Evolutionary conservation across 169 alveolate species (phyloP).

Genomic region (Cryptosporidium felis): DNA sequence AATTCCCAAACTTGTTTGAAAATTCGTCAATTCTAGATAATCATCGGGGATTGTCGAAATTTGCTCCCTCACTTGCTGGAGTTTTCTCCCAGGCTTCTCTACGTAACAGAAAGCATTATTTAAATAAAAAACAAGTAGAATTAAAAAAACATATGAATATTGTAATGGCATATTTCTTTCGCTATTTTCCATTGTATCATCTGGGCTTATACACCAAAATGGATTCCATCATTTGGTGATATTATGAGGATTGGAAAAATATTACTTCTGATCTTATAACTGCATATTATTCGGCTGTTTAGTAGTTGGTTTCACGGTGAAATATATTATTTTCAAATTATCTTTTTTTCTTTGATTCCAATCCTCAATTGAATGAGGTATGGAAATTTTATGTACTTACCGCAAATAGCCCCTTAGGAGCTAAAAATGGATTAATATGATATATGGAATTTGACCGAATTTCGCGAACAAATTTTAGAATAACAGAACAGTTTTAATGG

Average conservation of each 20-base stretch:
- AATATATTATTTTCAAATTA: constrained; percentile 16
- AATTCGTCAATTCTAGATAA: background rate
- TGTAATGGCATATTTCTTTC: too few species aligned
- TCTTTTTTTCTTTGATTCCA: constrained; percentile 25
- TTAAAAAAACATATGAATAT: too few species aligned
- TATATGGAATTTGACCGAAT: too few species aligned
- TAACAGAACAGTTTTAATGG: too few species aligned
- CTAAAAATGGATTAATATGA: too few species aligned
- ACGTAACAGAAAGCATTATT: background rate
- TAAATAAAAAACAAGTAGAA: too few species aligned
- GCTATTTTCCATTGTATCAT: background rate
- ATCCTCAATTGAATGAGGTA: constrained; percentile 4
- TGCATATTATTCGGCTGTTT: background rate
- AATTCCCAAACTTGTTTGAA: background rate
- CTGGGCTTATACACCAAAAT: background rate
- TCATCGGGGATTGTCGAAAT: constrained; percentile 26
- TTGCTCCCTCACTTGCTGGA: constrained; percentile 19
- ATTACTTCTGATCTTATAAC: background rate
- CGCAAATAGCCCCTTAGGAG: too few species aligned
- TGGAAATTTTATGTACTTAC: constrained; percentile 22
- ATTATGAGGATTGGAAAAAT: background rate
- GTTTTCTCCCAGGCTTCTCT: background rate
- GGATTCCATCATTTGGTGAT: background rate
- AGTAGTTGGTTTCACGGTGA: background rate
- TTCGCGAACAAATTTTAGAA: too few species aligned